Conservation (phyloP, 2,329 filamentous ascomycete genomes). For the Penicillium hesseltinei region DNA sequence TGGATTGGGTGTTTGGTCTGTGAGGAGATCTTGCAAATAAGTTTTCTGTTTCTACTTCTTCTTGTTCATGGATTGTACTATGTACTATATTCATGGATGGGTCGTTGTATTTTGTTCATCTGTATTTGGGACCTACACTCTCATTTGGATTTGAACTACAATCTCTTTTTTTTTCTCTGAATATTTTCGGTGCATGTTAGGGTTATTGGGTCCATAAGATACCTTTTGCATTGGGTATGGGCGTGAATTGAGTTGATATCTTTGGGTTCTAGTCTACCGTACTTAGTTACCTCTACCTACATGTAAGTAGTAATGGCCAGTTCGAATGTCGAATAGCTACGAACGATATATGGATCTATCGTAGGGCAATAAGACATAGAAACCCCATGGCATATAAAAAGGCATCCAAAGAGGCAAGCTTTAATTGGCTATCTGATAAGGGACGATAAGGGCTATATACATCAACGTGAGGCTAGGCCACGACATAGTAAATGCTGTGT, state of each 20-base stretch:
- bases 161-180: conserved; percentile 9
- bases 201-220: conserved; percentile 1
- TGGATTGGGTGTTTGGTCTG: conserved; percentile 51
- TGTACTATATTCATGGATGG: not conserved
- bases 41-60: not conserved
- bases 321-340: too few relatives aligned
- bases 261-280: not conserved
- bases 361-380: too few relatives aligned
- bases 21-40: conserved; percentile 34
- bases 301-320: not conserved
- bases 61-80: not conserved
- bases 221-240: conserved; percentile 7
- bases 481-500: not conserved
- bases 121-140: not conserved
- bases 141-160: not conserved
- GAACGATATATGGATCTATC: too few relatives aligned
- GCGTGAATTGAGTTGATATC: conserved; percentile 4
- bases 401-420: too few relatives aligned
- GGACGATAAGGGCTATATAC: not conserved
- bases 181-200: conserved; percentile 7
- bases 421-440: not conserved
- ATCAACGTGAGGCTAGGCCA: not conserved
- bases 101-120: not conserved
- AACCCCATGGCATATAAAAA: too few relatives aligned
- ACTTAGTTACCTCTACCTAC: not conserved